These are phyloP conservation scores for Talaromyces sp. DNA, from an alignment of 2,329 filamentous ascomycete genomes.

Conservation along the genomic window DNA sequence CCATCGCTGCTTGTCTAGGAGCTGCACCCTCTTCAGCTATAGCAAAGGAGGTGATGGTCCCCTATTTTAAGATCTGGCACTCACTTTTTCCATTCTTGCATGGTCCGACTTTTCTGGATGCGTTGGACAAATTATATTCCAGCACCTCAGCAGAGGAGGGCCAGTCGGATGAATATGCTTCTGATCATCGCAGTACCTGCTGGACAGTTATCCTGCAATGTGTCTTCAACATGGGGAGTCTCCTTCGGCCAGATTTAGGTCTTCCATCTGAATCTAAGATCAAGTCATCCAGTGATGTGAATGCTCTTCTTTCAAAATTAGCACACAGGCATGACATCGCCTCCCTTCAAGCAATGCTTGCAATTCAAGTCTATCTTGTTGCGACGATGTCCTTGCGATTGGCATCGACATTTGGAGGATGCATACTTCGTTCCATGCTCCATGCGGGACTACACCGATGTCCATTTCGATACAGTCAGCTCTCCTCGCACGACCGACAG, in stretches of 20 bases:
- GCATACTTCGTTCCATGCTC: slow-evolving; percentile 51
- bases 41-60: slow-evolving; percentile 49
- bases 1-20: slow-evolving; percentile 29
- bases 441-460: slow-evolving; percentile 57
- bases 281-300: slow-evolving; percentile 42
- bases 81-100: slow-evolving; percentile 57
- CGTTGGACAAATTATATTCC: slow-evolving; percentile 49
- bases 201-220: slow-evolving; percentile 52
- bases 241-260: slow-evolving; percentile 35
- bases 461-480: slow-evolving; percentile 53
- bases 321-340: slow-evolving; percentile 48
- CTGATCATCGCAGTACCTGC: slow-evolving; percentile 29
- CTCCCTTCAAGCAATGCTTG: slow-evolving; percentile 54
- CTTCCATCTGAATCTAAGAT: slow-evolving; percentile 42
- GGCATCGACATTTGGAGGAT: slow-evolving; percentile 53
- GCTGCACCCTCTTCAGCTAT: slow-evolving; percentile 31
- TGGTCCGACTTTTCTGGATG: slow-evolving; percentile 52
- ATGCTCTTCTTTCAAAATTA: slow-evolving; percentile 40
- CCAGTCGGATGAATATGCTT: not conserved
- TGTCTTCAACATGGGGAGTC: slow-evolving; percentile 53
- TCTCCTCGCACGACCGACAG: slow-evolving; percentile 46
- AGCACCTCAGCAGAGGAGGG: not conserved
- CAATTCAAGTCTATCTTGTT: slow-evolving; percentile 53
- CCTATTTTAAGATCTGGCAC: slow-evolving; percentile 57
- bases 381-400: slow-evolving; percentile 53